phyloP scores from a whole-genome alignment of 169 alveolate genomes.

The Pseudocohnilembus persalinus region DNA sequence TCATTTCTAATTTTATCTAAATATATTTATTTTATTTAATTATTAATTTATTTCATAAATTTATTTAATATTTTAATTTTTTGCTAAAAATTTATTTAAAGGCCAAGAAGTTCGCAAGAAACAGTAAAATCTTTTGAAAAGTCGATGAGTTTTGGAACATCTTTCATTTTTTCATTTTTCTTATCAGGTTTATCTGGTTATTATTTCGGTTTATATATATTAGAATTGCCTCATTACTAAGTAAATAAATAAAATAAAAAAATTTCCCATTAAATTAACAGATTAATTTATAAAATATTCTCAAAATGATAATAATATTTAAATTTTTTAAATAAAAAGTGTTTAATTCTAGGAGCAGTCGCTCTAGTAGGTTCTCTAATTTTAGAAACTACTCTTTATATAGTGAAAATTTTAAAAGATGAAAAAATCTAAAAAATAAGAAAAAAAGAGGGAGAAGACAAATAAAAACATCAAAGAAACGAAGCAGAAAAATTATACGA shows the following conservation, averaged over 20 bases:
- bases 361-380: slow-evolving; percentile 16
- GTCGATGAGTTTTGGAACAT: slow-evolving; percentile 9
- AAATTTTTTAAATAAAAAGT: too few species aligned
- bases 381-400: slow-evolving; percentile 11
- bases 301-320: too few species aligned
- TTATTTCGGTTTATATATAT: slow-evolving; percentile 1
- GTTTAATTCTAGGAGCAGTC: slow-evolving; percentile 9
- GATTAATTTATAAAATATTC: too few species aligned
- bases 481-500: too few species aligned
- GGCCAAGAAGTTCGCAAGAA: background rate
- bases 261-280: too few species aligned
- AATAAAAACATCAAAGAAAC: too few species aligned
- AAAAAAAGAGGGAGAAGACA: background rate
- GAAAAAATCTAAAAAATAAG: background rate
- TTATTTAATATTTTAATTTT: too few species aligned
- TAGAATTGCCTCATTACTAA: background rate
- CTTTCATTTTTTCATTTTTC: slow-evolving; percentile 22
- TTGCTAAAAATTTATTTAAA: background rate
- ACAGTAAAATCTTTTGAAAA: slow-evolving; percentile 4
- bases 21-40: too few species aligned
- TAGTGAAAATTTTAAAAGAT: slow-evolving; percentile 7
- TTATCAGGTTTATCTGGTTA: slow-evolving; percentile 14
- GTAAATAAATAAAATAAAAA: background rate
- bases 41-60: too few species aligned
- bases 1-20: too few species aligned